Evolutionary conservation across 2,329 filamentous ascomycete species (phyloP).

Genomic region (Penicillium sp.): DNA sequence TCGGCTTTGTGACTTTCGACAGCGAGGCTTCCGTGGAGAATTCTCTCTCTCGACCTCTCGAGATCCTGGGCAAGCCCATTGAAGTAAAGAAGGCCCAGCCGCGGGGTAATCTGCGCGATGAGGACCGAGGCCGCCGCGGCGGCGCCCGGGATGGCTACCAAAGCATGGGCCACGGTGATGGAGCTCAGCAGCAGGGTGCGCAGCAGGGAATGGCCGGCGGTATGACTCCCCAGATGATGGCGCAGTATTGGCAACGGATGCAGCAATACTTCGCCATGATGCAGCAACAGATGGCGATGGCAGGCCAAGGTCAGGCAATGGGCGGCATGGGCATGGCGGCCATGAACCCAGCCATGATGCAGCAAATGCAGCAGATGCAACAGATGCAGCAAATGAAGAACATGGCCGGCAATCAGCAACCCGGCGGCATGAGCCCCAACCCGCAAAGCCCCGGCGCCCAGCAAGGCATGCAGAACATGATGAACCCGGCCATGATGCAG

Average conservation of each 20-base stretch:
- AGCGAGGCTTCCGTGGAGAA: slow-evolving; percentile 92
- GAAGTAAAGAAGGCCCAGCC: slow-evolving; percentile 98
- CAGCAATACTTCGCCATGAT: slow-evolving; percentile 95
- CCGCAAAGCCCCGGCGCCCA: slow-evolving; percentile 50
- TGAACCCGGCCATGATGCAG: slow-evolving; percentile 73
- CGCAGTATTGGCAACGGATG: slow-evolving; percentile 97
- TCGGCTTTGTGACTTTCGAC: slow-evolving; percentile 98
- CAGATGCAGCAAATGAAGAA: slow-evolving; percentile 65
- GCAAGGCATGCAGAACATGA: slow-evolving; percentile 53
- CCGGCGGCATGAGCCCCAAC: slow-evolving; percentile 36
- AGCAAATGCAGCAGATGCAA: slow-evolving; percentile 66
- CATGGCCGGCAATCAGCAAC: slow-evolving; percentile 30
- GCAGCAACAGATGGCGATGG: slow-evolving; percentile 78
- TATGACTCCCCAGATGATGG: slow-evolving; percentile 97
- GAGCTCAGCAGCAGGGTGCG: slow-evolving; percentile 48
- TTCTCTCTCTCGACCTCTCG: slow-evolving; percentile 77
- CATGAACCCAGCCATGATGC: slow-evolving; percentile 73
- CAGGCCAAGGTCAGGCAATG: slow-evolving; percentile 44
- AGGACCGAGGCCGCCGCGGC: slow-evolving; percentile 65
- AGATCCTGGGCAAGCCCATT: slow-evolving; percentile 93
- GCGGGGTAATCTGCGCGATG: slow-evolving; percentile 87
- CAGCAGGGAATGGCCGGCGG: slow-evolving; percentile 52
- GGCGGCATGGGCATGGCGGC: slow-evolving; percentile 58
- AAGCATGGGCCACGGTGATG: slow-evolving; percentile 40
- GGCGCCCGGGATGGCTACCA: slow-evolving; percentile 43